phyloP scores from a whole-genome alignment of 805 yeast species.

The Metschnikowia kofuensis region DNA sequence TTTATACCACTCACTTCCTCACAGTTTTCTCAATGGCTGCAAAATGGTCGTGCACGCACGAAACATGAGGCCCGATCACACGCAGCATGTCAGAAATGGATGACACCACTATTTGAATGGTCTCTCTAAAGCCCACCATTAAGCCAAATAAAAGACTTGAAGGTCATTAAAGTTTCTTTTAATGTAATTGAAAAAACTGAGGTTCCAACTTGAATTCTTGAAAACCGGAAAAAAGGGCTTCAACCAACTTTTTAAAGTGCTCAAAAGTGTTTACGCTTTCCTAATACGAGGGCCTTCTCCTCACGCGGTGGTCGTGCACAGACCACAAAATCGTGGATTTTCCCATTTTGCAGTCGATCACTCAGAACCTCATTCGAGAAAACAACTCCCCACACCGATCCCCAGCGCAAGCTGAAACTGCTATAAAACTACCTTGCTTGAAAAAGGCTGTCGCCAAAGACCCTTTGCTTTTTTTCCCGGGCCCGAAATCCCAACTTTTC shows the following conservation, averaged over 20 bases:
- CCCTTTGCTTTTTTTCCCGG: not conserved
- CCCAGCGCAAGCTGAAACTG: not conserved
- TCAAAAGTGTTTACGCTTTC: too few relatives aligned
- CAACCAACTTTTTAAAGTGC: too few relatives aligned
- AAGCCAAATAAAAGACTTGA: too few relatives aligned
- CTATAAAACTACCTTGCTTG: not conserved
- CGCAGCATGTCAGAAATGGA: too few relatives aligned
- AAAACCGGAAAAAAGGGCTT: too few relatives aligned
- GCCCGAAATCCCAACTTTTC: not conserved
- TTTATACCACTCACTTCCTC: too few relatives aligned
- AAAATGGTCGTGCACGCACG: slow-evolving; percentile 11
- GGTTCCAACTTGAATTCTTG: too few relatives aligned
- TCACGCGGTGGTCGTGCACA: slow-evolving; percentile 11
- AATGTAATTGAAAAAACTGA: too few relatives aligned
- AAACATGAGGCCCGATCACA: not conserved
- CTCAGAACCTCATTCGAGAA: not conserved
- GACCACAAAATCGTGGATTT: slow-evolving; percentile 7
- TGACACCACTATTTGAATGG: too few relatives aligned
- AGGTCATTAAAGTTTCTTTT: too few relatives aligned
- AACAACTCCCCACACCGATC: not conserved
- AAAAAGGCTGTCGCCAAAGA: not conserved
- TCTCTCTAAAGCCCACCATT: too few relatives aligned
- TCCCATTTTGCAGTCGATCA: slow-evolving; percentile 20
- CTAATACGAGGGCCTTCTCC: too few relatives aligned
- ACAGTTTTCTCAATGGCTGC: slow-evolving; percentile 10